Conservation (phyloP, 129 eudicot genomes). For the Flaveria robusta region DNA sequence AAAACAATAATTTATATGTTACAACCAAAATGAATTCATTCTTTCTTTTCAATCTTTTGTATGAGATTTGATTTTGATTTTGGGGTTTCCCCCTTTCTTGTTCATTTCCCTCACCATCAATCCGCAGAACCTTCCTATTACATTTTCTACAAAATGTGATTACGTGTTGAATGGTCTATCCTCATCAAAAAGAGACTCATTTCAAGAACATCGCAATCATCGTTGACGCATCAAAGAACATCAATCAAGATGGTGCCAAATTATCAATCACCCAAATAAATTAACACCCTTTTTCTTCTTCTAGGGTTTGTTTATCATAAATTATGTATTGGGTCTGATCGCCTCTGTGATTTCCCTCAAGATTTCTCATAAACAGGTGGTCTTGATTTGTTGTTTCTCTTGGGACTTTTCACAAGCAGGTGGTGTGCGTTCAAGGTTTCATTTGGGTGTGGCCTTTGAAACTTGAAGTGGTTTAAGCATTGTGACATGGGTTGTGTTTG, state of each 20-base stretch:
- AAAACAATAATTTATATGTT: too few relatives aligned
- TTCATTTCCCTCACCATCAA: slow-evolving; percentile 21
- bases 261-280: slow-evolving; percentile 8
- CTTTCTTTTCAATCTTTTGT: background rate
- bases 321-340: slow-evolving; percentile 20
- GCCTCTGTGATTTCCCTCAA: background rate
- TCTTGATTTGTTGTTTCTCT: slow-evolving; percentile 14
- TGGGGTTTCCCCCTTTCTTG: slow-evolving; percentile 26
- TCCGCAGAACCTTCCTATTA: slow-evolving; percentile 27
- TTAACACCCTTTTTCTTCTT: background rate
- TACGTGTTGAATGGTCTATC: slow-evolving; percentile 49
- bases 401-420: slow-evolving; percentile 41
- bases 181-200: slow-evolving; percentile 27
- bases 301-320: slow-evolving; percentile 33
- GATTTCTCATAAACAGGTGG: slow-evolving; percentile 46
- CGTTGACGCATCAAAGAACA: background rate
- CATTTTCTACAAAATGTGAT: slow-evolving; percentile 16
- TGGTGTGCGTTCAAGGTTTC: slow-evolving; percentile 44
- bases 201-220: slow-evolving; percentile 21
- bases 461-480: slow-evolving; percentile 9
- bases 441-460: slow-evolving; percentile 5
- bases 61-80: slow-evolving; percentile 30
- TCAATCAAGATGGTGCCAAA: slow-evolving; percentile 4
- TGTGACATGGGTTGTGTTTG: slow-evolving; percentile 79
- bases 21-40: too few relatives aligned